phyloP scores from a whole-genome alignment of 345 rosid species.

The Eutrema yunnanense region DNA sequence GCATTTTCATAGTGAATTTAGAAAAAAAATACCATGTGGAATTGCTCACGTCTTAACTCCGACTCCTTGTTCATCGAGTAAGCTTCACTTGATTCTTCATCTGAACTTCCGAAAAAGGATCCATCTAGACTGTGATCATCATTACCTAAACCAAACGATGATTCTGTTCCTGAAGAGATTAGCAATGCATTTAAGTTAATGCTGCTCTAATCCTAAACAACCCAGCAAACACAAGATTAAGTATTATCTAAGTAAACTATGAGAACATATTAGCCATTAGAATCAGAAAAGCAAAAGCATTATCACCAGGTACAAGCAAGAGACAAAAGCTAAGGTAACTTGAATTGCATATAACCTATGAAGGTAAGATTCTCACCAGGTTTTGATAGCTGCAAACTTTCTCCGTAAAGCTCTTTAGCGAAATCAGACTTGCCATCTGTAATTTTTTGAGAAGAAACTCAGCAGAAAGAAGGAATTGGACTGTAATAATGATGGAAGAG shows the following conservation, averaged over 20 bases:
- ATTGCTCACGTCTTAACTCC: no score
- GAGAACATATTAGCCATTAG: not conserved
- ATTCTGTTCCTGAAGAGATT: no score
- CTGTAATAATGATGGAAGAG: no score
- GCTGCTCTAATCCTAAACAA: not conserved
- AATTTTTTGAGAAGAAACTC: not conserved
- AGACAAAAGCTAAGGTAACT: not conserved
- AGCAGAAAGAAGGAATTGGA: no score
- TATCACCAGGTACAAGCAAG: not conserved
- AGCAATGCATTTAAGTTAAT: not conserved
- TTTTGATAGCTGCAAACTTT: conserved; percentile 33
- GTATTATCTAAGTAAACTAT: not conserved
- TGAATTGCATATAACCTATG: not conserved
- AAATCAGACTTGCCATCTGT: conserved; percentile 37
- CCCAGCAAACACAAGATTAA: not conserved
- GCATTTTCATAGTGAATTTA: no score
- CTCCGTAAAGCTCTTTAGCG: conserved; percentile 51
- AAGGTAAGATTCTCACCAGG: conserved; percentile 20
- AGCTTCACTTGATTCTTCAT: no score
- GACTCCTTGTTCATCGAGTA: no score
- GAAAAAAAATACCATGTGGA: no score
- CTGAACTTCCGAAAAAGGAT: no score
- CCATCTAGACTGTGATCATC: no score
- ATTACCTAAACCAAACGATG: no score
- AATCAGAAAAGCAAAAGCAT: not conserved